Base-by-base conservation (phyloP, 306 rosid species). In the Fragaria vesca region DNA sequence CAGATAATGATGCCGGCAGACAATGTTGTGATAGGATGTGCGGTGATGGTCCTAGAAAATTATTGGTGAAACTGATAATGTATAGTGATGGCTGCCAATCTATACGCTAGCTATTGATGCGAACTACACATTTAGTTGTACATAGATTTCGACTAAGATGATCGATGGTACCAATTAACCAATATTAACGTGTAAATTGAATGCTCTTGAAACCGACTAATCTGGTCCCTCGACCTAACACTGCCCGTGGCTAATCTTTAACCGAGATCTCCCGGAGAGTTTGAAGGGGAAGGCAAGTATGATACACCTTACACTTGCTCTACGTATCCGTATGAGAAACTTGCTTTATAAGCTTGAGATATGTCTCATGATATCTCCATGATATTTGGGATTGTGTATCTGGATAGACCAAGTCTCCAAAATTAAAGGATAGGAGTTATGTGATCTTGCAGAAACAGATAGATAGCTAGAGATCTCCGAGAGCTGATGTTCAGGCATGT, bases 401-500 rank as follows among this genome's bases (percentile, higher is more conserved):
- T 9, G 8, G 47, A 10, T n/a, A 57, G 28, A 11, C 18, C 1
- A n/a, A n/a, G 30, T 11, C 63, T 51, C 76, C 26, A 48, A 52
- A 4, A 34, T 34, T 32, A 20, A 7, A 18, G 48, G 66, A 72
- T 72, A 72, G 18, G 76, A 34, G 3, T 4, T 28, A 16, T 28
- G 21, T 70, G 74, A 46, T 69, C 40, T 26, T 52, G 11, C 28
- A 71, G 17, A 51, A 5, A 34, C 43, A 48, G 45, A 71, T 71
- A 1, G 7, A 71, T 71, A 3, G 7, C 15, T 11, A 20, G 30
- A 32, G 12, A 32, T 72, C 8, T 28, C 8, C 38, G 13, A 51
- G 40, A 72, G 48, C 36, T 72, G 32, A 72, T 16, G 12, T 30
- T 42, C 48, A 40, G 52, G 72, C 52, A 68, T 68, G 72, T 20